Evolutionary conservation across 441 rosid species (phyloP).

Genomic region (Bruguiera hainesii): DNA sequence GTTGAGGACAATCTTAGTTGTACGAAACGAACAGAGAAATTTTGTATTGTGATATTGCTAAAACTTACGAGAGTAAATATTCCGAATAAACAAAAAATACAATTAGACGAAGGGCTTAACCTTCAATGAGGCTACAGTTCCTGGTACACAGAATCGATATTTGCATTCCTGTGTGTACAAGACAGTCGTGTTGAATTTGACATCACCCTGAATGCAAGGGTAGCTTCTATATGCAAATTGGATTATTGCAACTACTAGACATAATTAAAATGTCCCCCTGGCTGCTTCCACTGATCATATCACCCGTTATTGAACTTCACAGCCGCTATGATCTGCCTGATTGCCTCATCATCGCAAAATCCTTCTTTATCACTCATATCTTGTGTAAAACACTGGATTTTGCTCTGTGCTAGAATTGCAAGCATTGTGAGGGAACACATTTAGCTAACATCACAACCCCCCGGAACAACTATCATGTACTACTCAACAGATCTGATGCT

Average conservation of each 20-base stretch:
- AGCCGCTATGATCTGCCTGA: conserved; percentile 1
- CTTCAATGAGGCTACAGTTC: conserved; percentile 27
- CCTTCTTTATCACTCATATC: conserved; percentile 7
- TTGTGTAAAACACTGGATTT: conserved; percentile 15
- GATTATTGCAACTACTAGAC: conserved; percentile 33
- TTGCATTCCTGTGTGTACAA: conserved; percentile 34
- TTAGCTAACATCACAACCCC: conserved; percentile 12
- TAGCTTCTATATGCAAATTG: conserved; percentile 40
- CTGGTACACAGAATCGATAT: conserved; percentile 21
- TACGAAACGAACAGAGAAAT: conserved; percentile 8
- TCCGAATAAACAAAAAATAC: conserved; percentile 7
- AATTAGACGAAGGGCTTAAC: conserved; percentile 19
- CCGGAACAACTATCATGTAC: conserved; percentile 24
- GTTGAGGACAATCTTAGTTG: neutral
- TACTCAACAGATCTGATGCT: conserved; percentile 33
- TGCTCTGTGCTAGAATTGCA: conserved; percentile 25
- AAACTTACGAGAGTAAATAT: conserved; percentile 15
- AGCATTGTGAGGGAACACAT: conserved; percentile 18
- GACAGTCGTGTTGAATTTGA: conserved; percentile 18
- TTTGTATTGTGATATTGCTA: conserved; percentile 16
- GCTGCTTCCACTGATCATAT: conserved; percentile 24
- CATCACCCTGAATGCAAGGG: conserved; percentile 43
- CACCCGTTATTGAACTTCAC: conserved; percentile 15
- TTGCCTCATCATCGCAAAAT: conserved; percentile 14
- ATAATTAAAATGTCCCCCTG: conserved; percentile 10